These are phyloP conservation scores for Nakazawaea populi DNA, from an alignment of 805 yeast genomes.

Conservation along the genomic window DNA sequence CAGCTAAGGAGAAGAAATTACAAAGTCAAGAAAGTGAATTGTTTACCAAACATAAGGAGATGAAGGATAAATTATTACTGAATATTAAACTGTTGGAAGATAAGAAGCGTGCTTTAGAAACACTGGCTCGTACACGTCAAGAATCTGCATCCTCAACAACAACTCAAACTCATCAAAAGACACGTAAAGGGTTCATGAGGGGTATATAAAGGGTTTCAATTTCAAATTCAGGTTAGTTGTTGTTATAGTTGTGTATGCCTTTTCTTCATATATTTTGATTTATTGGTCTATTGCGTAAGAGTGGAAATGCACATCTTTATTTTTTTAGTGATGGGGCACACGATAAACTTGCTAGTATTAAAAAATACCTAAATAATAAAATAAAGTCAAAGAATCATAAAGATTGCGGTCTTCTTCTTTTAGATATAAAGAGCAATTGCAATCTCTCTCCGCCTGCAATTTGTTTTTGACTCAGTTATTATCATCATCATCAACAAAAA, in stretches of 20 bases:
- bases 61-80: conserved; percentile 88
- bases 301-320: not conserved
- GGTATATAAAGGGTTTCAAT: conserved; percentile 1
- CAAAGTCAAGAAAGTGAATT: conserved; percentile 96
- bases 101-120: conserved; percentile 75
- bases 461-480: too few species aligned
- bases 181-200: conserved; percentile 81
- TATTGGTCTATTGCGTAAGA: not conserved
- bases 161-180: conserved; percentile 42
- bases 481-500: too few species aligned
- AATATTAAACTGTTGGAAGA: conserved; percentile 90
- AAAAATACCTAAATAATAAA: not conserved
- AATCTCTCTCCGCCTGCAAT: too few species aligned
- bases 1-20: conserved; percentile 94
- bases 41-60: conserved; percentile 91
- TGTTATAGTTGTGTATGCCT: not conserved
- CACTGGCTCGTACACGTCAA: conserved; percentile 43
- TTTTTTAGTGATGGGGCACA: not conserved
- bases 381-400: too few species aligned
- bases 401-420: too few species aligned
- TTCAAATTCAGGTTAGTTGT: not conserved
- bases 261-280: not conserved
- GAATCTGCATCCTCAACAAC: conserved; percentile 23
- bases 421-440: too few species aligned
- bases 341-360: not conserved